phyloP scores from a whole-genome alignment of 2,329 filamentous ascomycete species.

The Curvularia eragrostidis region DNA sequence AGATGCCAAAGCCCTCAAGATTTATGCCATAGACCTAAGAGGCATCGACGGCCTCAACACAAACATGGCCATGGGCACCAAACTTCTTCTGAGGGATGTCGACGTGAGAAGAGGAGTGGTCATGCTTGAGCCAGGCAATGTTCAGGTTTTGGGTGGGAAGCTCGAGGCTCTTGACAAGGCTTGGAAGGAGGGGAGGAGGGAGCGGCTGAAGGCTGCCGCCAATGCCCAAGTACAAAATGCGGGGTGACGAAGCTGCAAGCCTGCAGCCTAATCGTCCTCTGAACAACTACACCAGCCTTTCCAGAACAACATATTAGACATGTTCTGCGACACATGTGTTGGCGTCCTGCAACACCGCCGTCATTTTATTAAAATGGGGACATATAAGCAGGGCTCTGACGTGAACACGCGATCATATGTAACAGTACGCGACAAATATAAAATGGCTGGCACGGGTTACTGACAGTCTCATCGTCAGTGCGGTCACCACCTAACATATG shows the following conservation, averaged over 20 bases:
- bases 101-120: slow-evolving; percentile 77
- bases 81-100: slow-evolving; percentile 73
- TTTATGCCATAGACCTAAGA: slow-evolving; percentile 75
- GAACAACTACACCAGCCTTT: background rate
- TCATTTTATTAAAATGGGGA: background rate
- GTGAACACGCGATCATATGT: background rate
- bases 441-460: background rate
- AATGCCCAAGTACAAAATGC: slow-evolving; percentile 12
- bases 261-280: background rate
- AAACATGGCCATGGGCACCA: slow-evolving; percentile 77
- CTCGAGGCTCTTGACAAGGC: slow-evolving; percentile 79
- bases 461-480: background rate
- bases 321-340: slow-evolving; percentile 6
- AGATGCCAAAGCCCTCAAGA: slow-evolving; percentile 70
- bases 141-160: slow-evolving; percentile 83
- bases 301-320: background rate
- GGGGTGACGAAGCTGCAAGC: background rate
- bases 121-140: slow-evolving; percentile 74
- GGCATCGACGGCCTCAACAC: slow-evolving; percentile 70
- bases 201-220: slow-evolving; percentile 68
- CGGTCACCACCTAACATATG: background rate
- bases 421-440: background rate
- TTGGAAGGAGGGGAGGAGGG: slow-evolving; percentile 77
- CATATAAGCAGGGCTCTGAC: too few species aligned
- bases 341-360: background rate